Percentiles rank a stretch among this genome's conserved stretches.
These are phyloP conservation scores for Candida neerlandica DNA, from an alignment of 1,139 yeast genomes.

Conservation along the genomic window DNA sequence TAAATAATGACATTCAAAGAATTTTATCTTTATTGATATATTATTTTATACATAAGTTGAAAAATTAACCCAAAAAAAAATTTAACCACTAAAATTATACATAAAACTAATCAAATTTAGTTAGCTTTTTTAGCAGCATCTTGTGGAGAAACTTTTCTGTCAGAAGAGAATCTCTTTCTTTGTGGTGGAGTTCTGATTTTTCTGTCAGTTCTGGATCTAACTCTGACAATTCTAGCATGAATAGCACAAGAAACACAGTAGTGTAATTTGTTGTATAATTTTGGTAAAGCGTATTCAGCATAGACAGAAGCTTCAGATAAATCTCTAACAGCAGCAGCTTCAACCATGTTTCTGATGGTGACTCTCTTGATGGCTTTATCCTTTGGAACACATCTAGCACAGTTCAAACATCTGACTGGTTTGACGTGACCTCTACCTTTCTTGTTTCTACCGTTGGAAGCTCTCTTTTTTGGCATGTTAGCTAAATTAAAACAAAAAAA, in stretches of 20 bases:
- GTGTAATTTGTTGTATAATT: constrained; percentile 99
- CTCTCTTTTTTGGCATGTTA: constrained; percentile 99
- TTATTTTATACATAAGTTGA: constrained; percentile 10
- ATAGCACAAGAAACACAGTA: constrained; percentile 99
- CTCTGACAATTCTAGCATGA: constrained; percentile 99
- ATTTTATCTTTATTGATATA: constrained; percentile 4
- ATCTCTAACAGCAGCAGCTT: constrained; percentile 99
- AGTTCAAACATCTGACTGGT: constrained; percentile 99
- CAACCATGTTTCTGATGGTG: constrained; percentile 99
- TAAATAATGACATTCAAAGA: constrained; percentile 3
- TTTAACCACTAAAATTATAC: not conserved
- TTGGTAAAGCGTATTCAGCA: constrained; percentile 99
- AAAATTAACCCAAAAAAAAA: constrained; percentile 4
- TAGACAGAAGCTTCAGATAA: constrained; percentile 99
- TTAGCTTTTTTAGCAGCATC: constrained; percentile 95
- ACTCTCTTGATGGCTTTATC: constrained; percentile 99
- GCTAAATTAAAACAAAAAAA: constrained; percentile 8
- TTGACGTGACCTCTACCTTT: constrained; percentile 99
- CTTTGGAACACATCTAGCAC: constrained; percentile 99
- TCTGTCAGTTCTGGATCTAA: constrained; percentile 98
- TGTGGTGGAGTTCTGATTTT: constrained; percentile 99
- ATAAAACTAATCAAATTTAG: constrained; percentile 8
- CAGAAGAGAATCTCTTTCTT: constrained; percentile 97
- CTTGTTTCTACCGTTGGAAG: constrained; percentile 99
- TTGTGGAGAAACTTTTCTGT: constrained; percentile 94